Base-by-base conservation (phyloP, 495 filamentous ascomycete genomes). In the Neurospora discreta region DNA sequence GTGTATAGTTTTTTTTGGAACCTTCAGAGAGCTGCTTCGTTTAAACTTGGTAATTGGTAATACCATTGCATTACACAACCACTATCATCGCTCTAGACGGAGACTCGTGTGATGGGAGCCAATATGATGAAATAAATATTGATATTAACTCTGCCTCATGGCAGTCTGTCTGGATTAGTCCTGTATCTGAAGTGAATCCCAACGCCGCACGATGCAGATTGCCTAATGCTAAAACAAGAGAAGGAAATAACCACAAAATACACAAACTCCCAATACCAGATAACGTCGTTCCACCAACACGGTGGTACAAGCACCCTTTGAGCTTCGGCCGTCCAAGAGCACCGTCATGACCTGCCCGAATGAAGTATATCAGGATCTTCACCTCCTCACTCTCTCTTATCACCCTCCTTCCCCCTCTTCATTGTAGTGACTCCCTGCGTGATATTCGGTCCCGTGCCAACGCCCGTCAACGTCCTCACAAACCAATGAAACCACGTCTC, bases 401-500 rank as follows among this genome's bases (percentile, higher is more conserved):
- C 11, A n/a, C 0, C 16, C 65, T 26, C 10, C 60, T 69, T 30
- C 18, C 23, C 11, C 38, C 44, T 41, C 36, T 39, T 16, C 16
- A 18, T n/a, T 71, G 33, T n/a, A 16, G 68, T 6, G 16, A 11
- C 46, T 15, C 72, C 77, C 74, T 80, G 78, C 40, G 81, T 84
- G 43, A 87, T 86, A 72, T 87, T 85, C 33, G 86, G 86, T 13
- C 85, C 83, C 1, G 86, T 87, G 39, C 88, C 88, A 72, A 90
- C 84, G 5, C 89, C 89, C 30, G 86, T 89, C 69, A 89, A 73
- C 23, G 85, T 85, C 72, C 89, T 80, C 15, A 89, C 81, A 40
- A 84, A 81, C 87, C 87, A 90, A 73, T 88, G 86, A 60, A 85
- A 83, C 80, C 86, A 87, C 75, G 85, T 87, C 77, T 91, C 87